Base-by-base conservation (phyloP, 75 land plant species). In the Gnetum montanum region DNA sequence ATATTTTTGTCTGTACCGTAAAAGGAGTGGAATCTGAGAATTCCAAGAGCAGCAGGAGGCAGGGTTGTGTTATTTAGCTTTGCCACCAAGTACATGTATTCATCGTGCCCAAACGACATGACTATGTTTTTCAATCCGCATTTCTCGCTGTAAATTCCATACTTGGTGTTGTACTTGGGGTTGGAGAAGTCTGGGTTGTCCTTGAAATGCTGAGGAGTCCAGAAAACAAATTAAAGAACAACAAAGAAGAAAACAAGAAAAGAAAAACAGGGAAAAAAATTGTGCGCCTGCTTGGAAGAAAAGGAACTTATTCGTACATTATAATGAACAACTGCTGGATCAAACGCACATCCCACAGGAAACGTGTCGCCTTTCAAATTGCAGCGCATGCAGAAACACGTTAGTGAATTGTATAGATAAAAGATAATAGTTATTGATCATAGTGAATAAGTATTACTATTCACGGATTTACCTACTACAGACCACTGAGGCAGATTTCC, bases 81-180 rank as follows among this genome's bases (percentile, higher is more conserved):
- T 34, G 90, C 81, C 31, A 88, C 95, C 96, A 83, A 53, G 70
- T 86, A 86, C 96, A 90, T 84, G 61, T 83, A 90, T 58, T 90
- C 93, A 53, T 90, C 96, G 38, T 90, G 96, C 7, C 96, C 92
- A 84, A 86, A 90, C 8, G 92, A 80, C 73, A 90, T 86, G 7
- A 62, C 37, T 6, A 90, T 73, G 24, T 87, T 86, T 63, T 90
- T 73, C 3, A 90, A 71, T 27, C 96, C 96, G 64, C 92, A 90
- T 6, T 74, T 76, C 43, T 83, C 78, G 6, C 64, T 19, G 57
- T 90, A 90, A 16, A 83, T 50, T 29, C 96, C 96, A 54, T 70
- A 50, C 67, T 80, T 83, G 5, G 81, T 77, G 62, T 59, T 70
- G 66, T 70, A 90, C 10, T 31, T 30, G 15, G 84, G 79, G 49